Conservation (phyloP, 1,284 basidiomycete genomes). For the Termitomyces sp. region DNA sequence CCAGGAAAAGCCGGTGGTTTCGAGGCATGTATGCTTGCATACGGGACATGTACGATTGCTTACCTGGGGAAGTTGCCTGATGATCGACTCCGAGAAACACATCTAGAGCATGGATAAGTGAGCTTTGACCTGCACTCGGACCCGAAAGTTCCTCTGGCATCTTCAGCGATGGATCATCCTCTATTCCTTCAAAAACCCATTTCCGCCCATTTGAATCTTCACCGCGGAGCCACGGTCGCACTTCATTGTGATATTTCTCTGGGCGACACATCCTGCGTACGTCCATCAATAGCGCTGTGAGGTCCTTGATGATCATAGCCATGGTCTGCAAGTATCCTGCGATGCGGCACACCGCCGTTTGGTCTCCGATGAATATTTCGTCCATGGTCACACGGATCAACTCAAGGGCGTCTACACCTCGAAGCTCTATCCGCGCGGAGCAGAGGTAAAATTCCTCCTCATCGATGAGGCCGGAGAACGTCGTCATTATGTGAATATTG, state of each 20-base stretch:
- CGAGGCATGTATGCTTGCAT: conserved; percentile 93
- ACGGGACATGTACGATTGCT: conserved; percentile 64
- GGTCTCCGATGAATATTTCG: conserved; percentile 86
- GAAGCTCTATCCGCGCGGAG: conserved; percentile 86
- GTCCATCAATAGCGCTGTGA: conserved; percentile 57
- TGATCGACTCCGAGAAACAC: conserved; percentile 88
- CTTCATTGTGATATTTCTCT: conserved; percentile 76
- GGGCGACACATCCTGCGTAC: conserved; percentile 78
- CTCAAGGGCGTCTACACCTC: conserved; percentile 79
- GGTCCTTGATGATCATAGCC: conserved; percentile 62
- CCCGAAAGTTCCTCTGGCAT: conserved; percentile 73
- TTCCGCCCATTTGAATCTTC: conserved; percentile 63
- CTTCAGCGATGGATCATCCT: conserved; percentile 45
- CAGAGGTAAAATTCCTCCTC: conserved; percentile 91
- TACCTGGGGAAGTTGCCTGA: conserved; percentile 41
- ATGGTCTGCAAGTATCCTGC: conserved; percentile 67
- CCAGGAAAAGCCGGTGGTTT: conserved; percentile 85
- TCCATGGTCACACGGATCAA: conserved; percentile 89
- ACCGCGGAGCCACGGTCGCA: conserved; percentile 93
- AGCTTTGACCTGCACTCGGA: conserved; percentile 90
- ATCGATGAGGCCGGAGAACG: conserved; percentile 77
- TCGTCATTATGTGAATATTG: conserved; percentile 62
- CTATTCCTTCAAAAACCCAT: conserved; percentile 83
- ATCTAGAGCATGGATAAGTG: conserved; percentile 87
- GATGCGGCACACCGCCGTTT: conserved; percentile 69